Evolutionary conservation across 208 protist genomes (phyloP).

Genomic region (Trypanosoma boissoni): DNA sequence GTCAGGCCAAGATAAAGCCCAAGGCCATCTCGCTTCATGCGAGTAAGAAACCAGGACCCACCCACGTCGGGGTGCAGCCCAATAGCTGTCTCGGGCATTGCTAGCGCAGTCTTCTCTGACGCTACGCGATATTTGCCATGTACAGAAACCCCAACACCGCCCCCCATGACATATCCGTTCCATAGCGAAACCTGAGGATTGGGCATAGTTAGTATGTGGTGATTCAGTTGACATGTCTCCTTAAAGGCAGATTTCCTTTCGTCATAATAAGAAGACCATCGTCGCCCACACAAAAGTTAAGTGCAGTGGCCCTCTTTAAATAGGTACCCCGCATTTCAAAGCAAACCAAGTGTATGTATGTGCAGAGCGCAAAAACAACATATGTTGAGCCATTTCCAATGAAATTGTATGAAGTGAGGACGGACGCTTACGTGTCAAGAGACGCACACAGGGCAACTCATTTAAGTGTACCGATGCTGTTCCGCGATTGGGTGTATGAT

Average conservation of each 20-base stretch:
- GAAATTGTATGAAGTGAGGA: constrained; percentile 43
- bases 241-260: constrained; percentile 28
- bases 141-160: constrained; percentile 74
- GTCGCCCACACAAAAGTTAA: constrained; percentile 73
- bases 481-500: too few relatives aligned
- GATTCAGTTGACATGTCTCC: constrained; percentile 61
- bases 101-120: constrained; percentile 73
- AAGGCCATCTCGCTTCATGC: constrained; percentile 38
- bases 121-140: constrained; percentile 69
- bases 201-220: constrained; percentile 44
- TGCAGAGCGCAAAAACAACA: constrained; percentile 39
- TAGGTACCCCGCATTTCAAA: constrained; percentile 38
- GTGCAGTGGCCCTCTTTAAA: too few relatives aligned
- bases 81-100: constrained; percentile 86
- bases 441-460: constrained; percentile 39
- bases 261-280: constrained; percentile 55
- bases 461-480: constrained; percentile 12
- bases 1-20: constrained; percentile 82
- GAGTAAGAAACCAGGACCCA: constrained; percentile 63
- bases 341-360: constrained; percentile 36
- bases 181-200: constrained; percentile 67
- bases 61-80: constrained; percentile 80
- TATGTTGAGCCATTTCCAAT: constrained; percentile 39
- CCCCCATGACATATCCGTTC: constrained; percentile 83
- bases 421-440: constrained; percentile 40